Base-by-base conservation (phyloP, 2,329 filamentous ascomycete species). In the Tolypocladium cylindrosporum region DNA sequence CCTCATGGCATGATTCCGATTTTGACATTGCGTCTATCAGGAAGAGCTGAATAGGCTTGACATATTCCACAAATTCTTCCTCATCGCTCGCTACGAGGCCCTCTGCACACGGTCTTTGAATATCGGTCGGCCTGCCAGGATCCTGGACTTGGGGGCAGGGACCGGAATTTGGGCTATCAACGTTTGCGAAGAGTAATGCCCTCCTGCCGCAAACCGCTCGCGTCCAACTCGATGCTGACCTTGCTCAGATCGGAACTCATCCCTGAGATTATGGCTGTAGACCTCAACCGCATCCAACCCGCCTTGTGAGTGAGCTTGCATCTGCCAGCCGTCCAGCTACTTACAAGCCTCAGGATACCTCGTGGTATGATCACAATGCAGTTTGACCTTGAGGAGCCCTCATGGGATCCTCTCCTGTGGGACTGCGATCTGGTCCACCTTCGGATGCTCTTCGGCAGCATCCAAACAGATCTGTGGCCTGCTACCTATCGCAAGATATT, bases 131-230 rank as follows among this genome's bases (percentile, higher is more conserved):
- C 57, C 51, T 4, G 68, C 67, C 37, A 72, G 75, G 55, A 78
- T 88, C 54, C 68, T 88, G 48, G 85, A 88, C 66, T 69, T 96
- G 57, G 93, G 91, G 48, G 92, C 88, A 62, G 93, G 92, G 24
- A 96, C 91, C 1, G 91, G 91, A 43, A 93, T 96, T 61, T 97
- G 93, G 93, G 84, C 88, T 45, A 89, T 95, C 65, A 88, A 93
- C 64, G 88, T 96, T 74, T 88, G 89, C 61, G 86, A 73, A 62
- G 61, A 89, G 82, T 90, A 77, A 75, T 36, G 19, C 31, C 31
- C 84, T 71, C 21, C 37, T 34, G 9, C 21, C 8, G 34, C 51
- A 42, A 1, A 56, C 3, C 16, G 16, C n/a, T 16, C 1, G 7
- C 24, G 19, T 13, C 13, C 4, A 37, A 14, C 9, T 39, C 4